Conservation (phyloP, 371 early-diverging fungal species). For the Actinomucor elegans region DNA sequence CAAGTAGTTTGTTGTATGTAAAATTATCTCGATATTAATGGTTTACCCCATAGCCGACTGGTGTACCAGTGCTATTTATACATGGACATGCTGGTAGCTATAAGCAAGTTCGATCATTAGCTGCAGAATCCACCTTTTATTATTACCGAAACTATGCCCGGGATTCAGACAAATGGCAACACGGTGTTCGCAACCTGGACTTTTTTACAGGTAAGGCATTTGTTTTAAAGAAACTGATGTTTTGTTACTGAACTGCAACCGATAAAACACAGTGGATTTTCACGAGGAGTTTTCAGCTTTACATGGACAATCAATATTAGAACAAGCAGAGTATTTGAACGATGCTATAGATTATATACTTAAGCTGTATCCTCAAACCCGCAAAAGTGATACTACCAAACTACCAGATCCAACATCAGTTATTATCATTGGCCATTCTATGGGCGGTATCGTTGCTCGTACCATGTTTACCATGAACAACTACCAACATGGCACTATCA, state of each 20-base stretch:
- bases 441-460: slow-evolving; percentile 96
- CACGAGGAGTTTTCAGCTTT: slow-evolving; percentile 93
- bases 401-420: slow-evolving; percentile 72
- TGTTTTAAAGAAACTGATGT: slow-evolving; percentile 4
- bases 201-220: slow-evolving; percentile 74
- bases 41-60: slow-evolving; percentile 38
- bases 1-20: slow-evolving; percentile 12
- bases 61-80: slow-evolving; percentile 89
- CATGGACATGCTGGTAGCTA: slow-evolving; percentile 95
- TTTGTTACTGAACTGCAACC: not conserved
- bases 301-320: slow-evolving; percentile 72
- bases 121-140: slow-evolving; percentile 64
- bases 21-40: not conserved
- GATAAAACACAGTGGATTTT: slow-evolving; percentile 73
- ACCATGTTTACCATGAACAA: slow-evolving; percentile 74
- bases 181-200: slow-evolving; percentile 64
- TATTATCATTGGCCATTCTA: slow-evolving; percentile 90
- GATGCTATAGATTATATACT: slow-evolving; percentile 85
- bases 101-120: slow-evolving; percentile 87
- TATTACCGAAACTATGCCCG: slow-evolving; percentile 50
- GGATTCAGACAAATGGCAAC: slow-evolving; percentile 27
- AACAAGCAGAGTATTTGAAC: slow-evolving; percentile 86
- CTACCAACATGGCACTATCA: slow-evolving; percentile 74
- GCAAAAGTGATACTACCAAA: slow-evolving; percentile 19
- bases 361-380: slow-evolving; percentile 61